Conservation (phyloP, 1,139 yeast species). For the Geotrichum klebahnii region DNA sequence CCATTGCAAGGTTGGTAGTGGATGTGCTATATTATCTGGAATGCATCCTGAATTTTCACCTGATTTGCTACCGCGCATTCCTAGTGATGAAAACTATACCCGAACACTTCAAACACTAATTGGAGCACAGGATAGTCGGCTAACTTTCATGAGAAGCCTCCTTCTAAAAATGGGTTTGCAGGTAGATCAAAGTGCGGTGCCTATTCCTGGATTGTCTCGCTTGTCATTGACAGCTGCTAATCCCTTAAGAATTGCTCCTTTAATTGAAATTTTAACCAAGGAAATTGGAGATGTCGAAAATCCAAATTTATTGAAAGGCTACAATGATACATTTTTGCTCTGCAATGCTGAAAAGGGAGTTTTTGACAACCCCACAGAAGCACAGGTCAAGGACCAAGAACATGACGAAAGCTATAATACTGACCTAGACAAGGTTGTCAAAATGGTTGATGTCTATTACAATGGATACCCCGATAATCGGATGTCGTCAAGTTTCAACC, state of each 20-base stretch:
- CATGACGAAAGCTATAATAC: constrained; percentile 1
- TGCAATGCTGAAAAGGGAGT: constrained; percentile 15
- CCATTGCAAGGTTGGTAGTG: constrained; percentile 63
- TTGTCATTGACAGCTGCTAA: constrained; percentile 44
- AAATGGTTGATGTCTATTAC: constrained; percentile 50
- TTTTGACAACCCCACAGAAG: not conserved
- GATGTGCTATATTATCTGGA: constrained; percentile 74
- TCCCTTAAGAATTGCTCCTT: constrained; percentile 28
- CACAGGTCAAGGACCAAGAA: not conserved
- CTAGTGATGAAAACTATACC: constrained; percentile 36
- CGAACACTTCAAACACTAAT: constrained; percentile 43
- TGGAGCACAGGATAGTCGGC: constrained; percentile 48
- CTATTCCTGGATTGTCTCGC: constrained; percentile 71
- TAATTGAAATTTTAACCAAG: constrained; percentile 36
- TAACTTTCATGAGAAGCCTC: constrained; percentile 53
- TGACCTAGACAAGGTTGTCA: constrained; percentile 54
- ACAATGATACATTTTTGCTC: constrained; percentile 19
- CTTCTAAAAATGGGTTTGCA: constrained; percentile 60
- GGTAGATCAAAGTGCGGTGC: constrained; percentile 50
- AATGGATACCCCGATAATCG: constrained; percentile 44
- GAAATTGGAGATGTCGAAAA: constrained; percentile 15
- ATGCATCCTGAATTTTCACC: constrained; percentile 87
- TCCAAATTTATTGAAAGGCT: constrained; percentile 12
- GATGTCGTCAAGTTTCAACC: constrained; percentile 69
- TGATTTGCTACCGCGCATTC: constrained; percentile 43